These are phyloP conservation scores for Globisporangium rhizosaccharum DNA, from an alignment of 352 stramenopile species.

Conservation along the genomic window DNA sequence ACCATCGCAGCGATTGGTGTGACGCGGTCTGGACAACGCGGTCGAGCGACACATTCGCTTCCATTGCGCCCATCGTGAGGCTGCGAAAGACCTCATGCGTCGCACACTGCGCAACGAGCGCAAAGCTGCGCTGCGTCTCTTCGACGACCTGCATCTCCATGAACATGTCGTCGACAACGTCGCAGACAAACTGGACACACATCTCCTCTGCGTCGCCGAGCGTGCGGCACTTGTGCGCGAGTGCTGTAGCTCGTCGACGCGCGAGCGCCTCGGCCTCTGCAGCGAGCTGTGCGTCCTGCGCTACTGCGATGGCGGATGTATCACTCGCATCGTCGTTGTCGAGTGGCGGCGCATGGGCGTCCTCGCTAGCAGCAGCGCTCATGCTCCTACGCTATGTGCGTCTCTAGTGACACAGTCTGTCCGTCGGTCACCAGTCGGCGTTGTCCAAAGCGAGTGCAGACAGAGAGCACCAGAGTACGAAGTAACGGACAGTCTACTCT, in stretches of 20 bases:
- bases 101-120: constrained; percentile 14
- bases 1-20: not conserved
- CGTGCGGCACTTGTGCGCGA: constrained; percentile 9
- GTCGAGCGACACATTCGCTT: constrained; percentile 21
- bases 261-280: not conserved
- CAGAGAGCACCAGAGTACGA: no score
- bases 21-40: constrained; percentile 2
- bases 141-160: constrained; percentile 33
- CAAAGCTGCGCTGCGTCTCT: constrained; percentile 26
- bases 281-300: constrained; percentile 1
- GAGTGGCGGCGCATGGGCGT: not conserved
- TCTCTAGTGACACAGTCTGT: no score
- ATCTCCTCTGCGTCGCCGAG: constrained; percentile 34
- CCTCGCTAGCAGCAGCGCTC: constrained; percentile 3
- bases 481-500: no score
- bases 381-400: not conserved
- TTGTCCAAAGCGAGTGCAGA: no score
- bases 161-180: constrained; percentile 39
- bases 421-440: no score
- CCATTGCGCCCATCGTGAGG: constrained; percentile 16
- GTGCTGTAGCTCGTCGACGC: not conserved
- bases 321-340: not conserved
- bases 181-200: constrained; percentile 23
- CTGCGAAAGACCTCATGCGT: constrained; percentile 21
- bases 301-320: not conserved